Evolutionary conservation across 192 early-diverging fungal genomes (phyloP), one percentile per base, ranked within the genome.

Genomic region (Obelidium mucronatum): DNA sequence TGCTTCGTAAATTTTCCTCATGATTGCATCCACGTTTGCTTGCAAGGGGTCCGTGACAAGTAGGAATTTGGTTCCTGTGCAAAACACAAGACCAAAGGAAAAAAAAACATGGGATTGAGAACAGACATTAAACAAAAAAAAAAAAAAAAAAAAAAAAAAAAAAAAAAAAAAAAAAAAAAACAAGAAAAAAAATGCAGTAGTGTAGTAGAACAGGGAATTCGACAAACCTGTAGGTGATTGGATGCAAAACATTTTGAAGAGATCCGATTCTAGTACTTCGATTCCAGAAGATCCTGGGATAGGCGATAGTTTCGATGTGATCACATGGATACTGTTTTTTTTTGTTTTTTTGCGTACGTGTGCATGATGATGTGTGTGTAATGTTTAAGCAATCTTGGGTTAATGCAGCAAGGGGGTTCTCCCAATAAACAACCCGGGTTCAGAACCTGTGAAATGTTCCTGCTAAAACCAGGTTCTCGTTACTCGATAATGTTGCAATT

Each of bases 391-490:
- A n/a, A n/a, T n/a, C n/a, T n/a, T n/a, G n/a, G n/a, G n/a, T n/a
- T n/a, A n/a, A n/a, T n/a, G n/a, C n/a, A n/a, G n/a, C n/a, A n/a
- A n/a, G n/a, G n/a, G n/a, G n/a, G n/a, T n/a, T n/a, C n/a, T n/a
- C n/a, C n/a, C n/a, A n/a, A n/a, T n/a, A n/a, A n/a, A n/a, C n/a
- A n/a, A n/a, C n/a, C n/a, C n/a, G n/a, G n/a, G n/a, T n/a, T n/a
- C n/a, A n/a, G 74, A 86, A 94, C 94, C 94, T 94, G 67, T 99
- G 97, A 78, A 99, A 96, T 19, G 96, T 99, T 72, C 96, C 97
- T 0, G 97, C 97, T 54, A 99, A 84, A n/a, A 98, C 95, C 24
- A 99, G 86, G 63, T 98, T 97, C 80, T 99, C 97, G 83, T 99
- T 99, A 40, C 88, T 92, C 1, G 94, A 90, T 17, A 99, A 85